Evolutionary conservation across 2,329 filamentous ascomycete genomes (phyloP).

Genomic region (Colletotrichum cereale): DNA sequence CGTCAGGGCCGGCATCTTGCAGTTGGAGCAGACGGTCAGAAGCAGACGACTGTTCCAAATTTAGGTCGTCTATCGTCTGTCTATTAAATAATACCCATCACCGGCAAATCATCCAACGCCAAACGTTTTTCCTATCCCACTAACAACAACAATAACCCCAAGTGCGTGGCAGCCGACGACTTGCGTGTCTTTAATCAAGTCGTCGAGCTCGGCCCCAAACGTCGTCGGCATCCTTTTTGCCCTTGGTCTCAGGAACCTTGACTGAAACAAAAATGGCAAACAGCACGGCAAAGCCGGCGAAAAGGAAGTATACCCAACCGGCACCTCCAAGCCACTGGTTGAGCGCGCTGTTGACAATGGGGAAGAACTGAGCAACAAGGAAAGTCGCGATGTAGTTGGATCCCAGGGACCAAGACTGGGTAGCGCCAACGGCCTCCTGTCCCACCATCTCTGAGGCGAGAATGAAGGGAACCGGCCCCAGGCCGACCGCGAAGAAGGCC

Average conservation of each 20-base stretch:
- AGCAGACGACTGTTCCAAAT: constrained; percentile 55
- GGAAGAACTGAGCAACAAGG: constrained; percentile 94
- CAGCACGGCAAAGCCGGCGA: constrained; percentile 78
- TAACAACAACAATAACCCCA: neutral
- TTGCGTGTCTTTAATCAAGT: constrained; percentile 57
- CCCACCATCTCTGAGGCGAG: constrained; percentile 91
- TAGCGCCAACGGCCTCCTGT: constrained; percentile 89
- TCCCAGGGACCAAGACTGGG: constrained; percentile 88
- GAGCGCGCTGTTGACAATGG: constrained; percentile 81
- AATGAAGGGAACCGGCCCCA: constrained; percentile 96
- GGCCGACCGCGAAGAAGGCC: constrained; percentile 87
- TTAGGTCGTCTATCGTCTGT: neutral
- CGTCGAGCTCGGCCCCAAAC: constrained; percentile 83
- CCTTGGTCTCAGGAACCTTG: constrained; percentile 88
- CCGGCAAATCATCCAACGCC: constrained; percentile 3
- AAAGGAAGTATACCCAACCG: constrained; percentile 93
- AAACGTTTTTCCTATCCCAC: neutral
- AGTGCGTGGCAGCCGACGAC: neutral
- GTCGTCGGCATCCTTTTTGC: constrained; percentile 85
- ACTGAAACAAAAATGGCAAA: constrained; percentile 79
- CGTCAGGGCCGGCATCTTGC: constrained; percentile 76
- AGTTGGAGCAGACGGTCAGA: constrained; percentile 68
- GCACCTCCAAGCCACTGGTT: constrained; percentile 73
- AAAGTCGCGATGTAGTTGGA: constrained; percentile 94
- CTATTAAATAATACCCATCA: constrained; percentile 19